These are phyloP conservation scores for Roridomyces roridus DNA, from an alignment of 768 basidiomycete species.

Conservation along the genomic window DNA sequence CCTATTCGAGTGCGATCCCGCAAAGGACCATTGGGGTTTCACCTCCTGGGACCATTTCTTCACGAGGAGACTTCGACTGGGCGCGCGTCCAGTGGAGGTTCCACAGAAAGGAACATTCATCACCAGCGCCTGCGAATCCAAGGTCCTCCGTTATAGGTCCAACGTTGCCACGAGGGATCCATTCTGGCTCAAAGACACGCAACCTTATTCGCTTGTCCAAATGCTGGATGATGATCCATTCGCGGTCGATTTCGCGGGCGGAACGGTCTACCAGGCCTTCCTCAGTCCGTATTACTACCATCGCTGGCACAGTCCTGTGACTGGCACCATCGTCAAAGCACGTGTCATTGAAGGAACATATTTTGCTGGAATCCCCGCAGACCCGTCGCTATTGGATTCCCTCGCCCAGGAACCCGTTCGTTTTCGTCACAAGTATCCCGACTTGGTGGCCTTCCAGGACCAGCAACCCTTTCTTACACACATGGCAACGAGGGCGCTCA, in stretches of 20 bases:
- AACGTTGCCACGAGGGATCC: slow-evolving; percentile 47
- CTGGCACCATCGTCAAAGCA: slow-evolving; percentile 30
- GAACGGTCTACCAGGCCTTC: slow-evolving; percentile 55
- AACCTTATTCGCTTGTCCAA: slow-evolving; percentile 64
- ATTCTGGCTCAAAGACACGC: slow-evolving; percentile 65
- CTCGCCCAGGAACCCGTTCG: too few species aligned
- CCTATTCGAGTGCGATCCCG: background rate
- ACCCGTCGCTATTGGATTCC: background rate
- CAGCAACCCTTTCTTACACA: background rate
- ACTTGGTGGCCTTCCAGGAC: background rate
- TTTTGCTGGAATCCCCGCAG: background rate
- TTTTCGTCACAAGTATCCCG: background rate
- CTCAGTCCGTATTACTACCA: slow-evolving; percentile 57
- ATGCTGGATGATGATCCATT: slow-evolving; percentile 53
- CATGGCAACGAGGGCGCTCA: background rate
- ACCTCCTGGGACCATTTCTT: slow-evolving; percentile 65
- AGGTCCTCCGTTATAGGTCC: slow-evolving; percentile 45
- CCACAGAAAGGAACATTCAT: slow-evolving; percentile 41
- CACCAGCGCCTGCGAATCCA: slow-evolving; percentile 60
- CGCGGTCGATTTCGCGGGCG: slow-evolving; percentile 43
- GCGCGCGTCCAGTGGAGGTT: slow-evolving; percentile 44
- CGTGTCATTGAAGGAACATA: background rate
- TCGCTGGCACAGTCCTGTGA: slow-evolving; percentile 59
- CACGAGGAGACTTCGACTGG: slow-evolving; percentile 45
- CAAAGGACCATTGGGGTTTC: slow-evolving; percentile 45